phyloP scores from a whole-genome alignment of 495 filamentous ascomycete species.

The Podospora anserina region DNA sequence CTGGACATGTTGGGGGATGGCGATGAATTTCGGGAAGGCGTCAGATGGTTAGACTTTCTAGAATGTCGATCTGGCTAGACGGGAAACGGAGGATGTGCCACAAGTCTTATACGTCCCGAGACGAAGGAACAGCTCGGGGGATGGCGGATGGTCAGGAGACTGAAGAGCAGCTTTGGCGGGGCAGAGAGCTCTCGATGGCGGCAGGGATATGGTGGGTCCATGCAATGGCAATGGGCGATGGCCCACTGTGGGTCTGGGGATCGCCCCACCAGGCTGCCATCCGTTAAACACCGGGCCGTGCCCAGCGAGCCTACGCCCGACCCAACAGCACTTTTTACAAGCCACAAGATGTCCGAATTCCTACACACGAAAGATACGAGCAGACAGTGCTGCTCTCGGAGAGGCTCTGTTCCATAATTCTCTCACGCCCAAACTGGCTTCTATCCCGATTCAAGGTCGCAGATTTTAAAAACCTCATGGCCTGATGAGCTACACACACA shows the following conservation, averaged over 20 bases:
- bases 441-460: neutral
- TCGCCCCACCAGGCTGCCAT: neutral
- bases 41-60: neutral
- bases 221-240: neutral
- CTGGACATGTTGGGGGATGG: conserved; percentile 5
- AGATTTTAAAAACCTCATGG: too few relatives aligned
- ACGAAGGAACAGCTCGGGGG: neutral
- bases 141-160: neutral
- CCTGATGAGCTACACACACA: too few relatives aligned
- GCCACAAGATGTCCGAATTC: neutral
- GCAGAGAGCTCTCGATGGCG: neutral
- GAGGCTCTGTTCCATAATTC: neutral
- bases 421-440: neutral
- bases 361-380: neutral
- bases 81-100: neutral
- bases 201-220: neutral
- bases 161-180: neutral
- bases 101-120: neutral
- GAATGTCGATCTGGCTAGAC: neutral
- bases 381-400: neutral
- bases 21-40: neutral
- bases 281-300: neutral
- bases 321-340: neutral
- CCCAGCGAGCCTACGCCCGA: neutral
- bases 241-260: neutral